Conservation (phyloP, 345 rosid species). For the Rhodamnia argentea region DNA sequence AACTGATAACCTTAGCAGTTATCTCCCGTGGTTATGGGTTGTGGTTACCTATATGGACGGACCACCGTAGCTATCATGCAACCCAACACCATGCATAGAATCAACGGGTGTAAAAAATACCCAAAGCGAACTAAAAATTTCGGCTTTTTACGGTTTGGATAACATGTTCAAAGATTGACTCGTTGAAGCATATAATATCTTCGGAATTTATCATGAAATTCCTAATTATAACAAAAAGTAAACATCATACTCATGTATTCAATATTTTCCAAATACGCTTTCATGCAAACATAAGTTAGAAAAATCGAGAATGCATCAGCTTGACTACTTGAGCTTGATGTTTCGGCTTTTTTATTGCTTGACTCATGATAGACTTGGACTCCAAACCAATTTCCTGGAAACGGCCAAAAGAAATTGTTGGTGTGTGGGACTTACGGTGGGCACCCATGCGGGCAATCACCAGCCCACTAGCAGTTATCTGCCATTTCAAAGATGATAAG, state of each 20-base stretch:
- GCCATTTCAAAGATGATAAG: no score
- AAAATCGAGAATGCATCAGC: background rate
- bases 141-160: no score
- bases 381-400: background rate
- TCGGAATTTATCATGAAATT: background rate
- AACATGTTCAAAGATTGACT: background rate
- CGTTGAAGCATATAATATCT: background rate
- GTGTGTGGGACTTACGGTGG: no score
- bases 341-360: background rate
- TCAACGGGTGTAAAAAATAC: no score
- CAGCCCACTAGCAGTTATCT: no score
- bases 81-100: no score
- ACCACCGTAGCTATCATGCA: no score
- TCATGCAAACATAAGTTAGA: background rate
- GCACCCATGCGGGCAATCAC: no score
- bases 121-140: no score
- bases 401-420: background rate
- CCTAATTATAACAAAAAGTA: background rate
- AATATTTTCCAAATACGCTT: background rate
- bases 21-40: no score
- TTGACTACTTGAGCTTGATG: background rate
- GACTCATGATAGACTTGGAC: background rate
- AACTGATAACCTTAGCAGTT: no score
- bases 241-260: background rate
- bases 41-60: no score